Percentiles rank a stretch among this genome's conserved stretches.
These are phyloP conservation scores for Rubia yunnanensis DNA, from an alignment of 257 asterid species.

Conservation along the genomic window DNA sequence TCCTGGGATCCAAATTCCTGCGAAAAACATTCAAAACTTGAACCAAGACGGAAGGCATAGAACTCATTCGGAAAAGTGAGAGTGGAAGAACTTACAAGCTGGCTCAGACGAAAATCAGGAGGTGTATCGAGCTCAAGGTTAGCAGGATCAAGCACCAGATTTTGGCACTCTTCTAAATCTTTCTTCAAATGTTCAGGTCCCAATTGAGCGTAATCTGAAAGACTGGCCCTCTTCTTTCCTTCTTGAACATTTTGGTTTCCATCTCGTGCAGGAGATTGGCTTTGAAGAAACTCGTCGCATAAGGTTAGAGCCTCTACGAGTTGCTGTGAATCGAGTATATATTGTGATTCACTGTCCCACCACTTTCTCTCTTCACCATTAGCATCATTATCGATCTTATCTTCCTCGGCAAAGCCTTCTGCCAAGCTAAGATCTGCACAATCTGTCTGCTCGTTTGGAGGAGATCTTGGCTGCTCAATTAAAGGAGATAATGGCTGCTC, in stretches of 20 bases:
- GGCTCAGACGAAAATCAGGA: conserved; percentile 79
- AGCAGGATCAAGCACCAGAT: conserved; percentile 41
- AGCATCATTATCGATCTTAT: conserved; percentile 21
- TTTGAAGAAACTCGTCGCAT: conserved; percentile 68
- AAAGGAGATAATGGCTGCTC: background rate
- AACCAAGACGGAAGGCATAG: background rate
- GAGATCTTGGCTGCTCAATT: conserved; percentile 22
- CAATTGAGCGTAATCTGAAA: conserved; percentile 63
- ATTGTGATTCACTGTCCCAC: conserved; percentile 81
- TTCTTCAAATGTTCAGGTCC: conserved; percentile 68
- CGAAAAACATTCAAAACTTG: conserved; percentile 9
- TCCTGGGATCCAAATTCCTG: conserved; percentile 89
- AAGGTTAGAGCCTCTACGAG: conserved; percentile 80
- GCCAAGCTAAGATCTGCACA: conserved; percentile 15
- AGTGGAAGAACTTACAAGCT: conserved; percentile 42
- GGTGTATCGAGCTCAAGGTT: conserved; percentile 56
- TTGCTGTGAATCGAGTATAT: conserved; percentile 69
- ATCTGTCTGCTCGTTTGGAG: conserved; percentile 21
- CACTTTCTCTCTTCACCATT: conserved; percentile 44
- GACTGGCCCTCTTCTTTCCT: conserved; percentile 31
- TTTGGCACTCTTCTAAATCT: conserved; percentile 79
- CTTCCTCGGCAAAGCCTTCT: conserved; percentile 22
- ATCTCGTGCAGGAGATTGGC: conserved; percentile 80
- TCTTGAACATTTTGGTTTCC: conserved; percentile 31
- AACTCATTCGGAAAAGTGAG: background rate